A percentile compares a stretch with the other conserved stretches of the same genome.
phyloP scores from a whole-genome alignment of 176 grass and related monocot species.

The Triticum timopheevii region DNA sequence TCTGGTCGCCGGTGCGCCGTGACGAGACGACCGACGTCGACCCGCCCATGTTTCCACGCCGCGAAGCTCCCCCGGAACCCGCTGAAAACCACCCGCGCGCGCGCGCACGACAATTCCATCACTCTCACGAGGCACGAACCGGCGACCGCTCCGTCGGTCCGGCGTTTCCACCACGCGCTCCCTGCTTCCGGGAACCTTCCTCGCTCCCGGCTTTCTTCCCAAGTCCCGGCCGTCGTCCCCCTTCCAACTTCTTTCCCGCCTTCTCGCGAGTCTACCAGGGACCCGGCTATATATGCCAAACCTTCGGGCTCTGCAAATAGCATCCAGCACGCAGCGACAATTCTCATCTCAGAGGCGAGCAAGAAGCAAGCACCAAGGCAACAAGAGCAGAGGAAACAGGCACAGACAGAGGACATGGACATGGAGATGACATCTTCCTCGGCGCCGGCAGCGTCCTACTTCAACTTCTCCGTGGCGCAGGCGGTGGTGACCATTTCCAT shows the following conservation, averaged over 20 bases:
- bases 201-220: not conserved
- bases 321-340: not conserved
- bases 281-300: slow-evolving; percentile 19
- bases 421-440: slow-evolving; percentile 18
- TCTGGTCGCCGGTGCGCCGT: not conserved
- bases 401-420: not conserved
- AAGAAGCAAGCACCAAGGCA: too few relatives aligned
- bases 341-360: too few relatives aligned
- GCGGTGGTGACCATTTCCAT: slow-evolving; percentile 37
- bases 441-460: slow-evolving; percentile 18
- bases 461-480: slow-evolving; percentile 35
- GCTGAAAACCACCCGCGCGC: not conserved
- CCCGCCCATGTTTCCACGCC: slow-evolving; percentile 13
- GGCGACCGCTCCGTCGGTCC: not conserved
- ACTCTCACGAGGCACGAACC: not conserved
- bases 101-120: not conserved
- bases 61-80: slow-evolving; percentile 21
- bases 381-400: too few relatives aligned
- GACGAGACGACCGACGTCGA: not conserved
- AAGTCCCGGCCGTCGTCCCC: not conserved
- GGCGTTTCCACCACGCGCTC: not conserved
- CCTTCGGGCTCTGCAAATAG: not conserved
- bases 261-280: not conserved
- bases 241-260: not conserved
- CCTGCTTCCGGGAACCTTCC: slow-evolving; percentile 36